Evolutionary conservation across 176 grass and related monocot species (phyloP).

Genomic region (Phyllostachys edulis): DNA sequence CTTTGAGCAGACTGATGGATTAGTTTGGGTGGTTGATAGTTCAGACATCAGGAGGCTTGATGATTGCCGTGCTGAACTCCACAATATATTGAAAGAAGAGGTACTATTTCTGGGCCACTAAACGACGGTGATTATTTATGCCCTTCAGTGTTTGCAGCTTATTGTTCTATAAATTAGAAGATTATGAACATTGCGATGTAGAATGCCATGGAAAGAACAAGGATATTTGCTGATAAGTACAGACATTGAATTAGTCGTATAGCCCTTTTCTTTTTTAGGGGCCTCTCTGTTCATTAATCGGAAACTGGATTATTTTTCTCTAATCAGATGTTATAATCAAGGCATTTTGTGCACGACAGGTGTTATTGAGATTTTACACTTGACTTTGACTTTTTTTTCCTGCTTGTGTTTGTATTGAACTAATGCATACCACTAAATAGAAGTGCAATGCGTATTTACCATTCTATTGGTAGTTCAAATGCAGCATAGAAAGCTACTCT

Average conservation of each 20-base stretch:
- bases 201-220: background rate
- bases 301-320: background rate
- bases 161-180: background rate
- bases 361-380: background rate
- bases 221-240: background rate
- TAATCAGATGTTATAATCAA: background rate
- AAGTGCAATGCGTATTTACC: background rate
- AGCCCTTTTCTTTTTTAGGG: background rate
- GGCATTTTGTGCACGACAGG: background rate
- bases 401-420: background rate
- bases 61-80: slow-evolving; percentile 81
- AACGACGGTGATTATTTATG: background rate
- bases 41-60: slow-evolving; percentile 78
- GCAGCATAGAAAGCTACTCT: background rate
- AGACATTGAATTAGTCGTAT: background rate
- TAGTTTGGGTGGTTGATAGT: slow-evolving; percentile 92
- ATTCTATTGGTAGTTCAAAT: slow-evolving; percentile 6
- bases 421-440: background rate
- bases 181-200: background rate
- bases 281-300: background rate
- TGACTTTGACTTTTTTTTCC: background rate
- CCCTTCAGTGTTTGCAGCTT: background rate
- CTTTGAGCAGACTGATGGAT: slow-evolving; percentile 90
- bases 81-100: slow-evolving; percentile 97
- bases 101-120: slow-evolving; percentile 31